Base-by-base conservation (phyloP, 768 basidiomycete genomes). In the Austroboletus festivus region DNA sequence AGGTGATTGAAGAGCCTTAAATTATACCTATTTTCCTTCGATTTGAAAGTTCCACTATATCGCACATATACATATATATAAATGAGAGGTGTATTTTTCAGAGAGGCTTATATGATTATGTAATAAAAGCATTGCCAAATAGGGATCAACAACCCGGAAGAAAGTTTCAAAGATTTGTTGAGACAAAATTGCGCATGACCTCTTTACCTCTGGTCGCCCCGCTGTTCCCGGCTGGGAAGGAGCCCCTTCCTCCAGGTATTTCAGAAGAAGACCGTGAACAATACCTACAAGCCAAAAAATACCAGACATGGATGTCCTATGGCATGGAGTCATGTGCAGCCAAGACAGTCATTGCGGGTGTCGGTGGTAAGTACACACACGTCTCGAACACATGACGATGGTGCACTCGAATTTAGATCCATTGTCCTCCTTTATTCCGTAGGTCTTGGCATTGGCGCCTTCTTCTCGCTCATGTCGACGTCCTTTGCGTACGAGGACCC, bases 401-500 rank as follows among this genome's bases (percentile, higher is more conserved):
- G 46, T 33, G 48, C 44, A 50, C 23, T 33, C 47, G 40, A 44
- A 42, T 38, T 45, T 45, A 47, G 43, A 33, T 26, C 44, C 21
- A 48, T 51, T 19, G 9, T 2, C 37, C 24, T 37, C 43, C 20
- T 1, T 7, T 22, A 10, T n/a, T n/a, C n/a, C 10, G 21, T 54
- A 96, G 94, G 95, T 40, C 83, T 98, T 57, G 94, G 80, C 11
- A 79, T 96, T 37, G 95, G 95, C 50, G 93, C 86, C 26, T 93
- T 97, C 76, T 91, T 98, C 72, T 92, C 93, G 2, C 77, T 97
- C 50, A 97, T 98, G 95, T 91, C 89, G 28, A 76, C 93, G 18
- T 91, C 93, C 23, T 94, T 98, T 65, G 86, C 87, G 28, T 95
- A 96, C 64, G 95, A 97, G 67, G 94, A 97, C 65, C 93, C 94